A percentile compares a stretch with the other conserved stretches of the same genome.
These are phyloP conservation scores for Fistulinella cinereoalba DNA, from an alignment of 1,284 basidiomycete species.

Conservation along the genomic window DNA sequence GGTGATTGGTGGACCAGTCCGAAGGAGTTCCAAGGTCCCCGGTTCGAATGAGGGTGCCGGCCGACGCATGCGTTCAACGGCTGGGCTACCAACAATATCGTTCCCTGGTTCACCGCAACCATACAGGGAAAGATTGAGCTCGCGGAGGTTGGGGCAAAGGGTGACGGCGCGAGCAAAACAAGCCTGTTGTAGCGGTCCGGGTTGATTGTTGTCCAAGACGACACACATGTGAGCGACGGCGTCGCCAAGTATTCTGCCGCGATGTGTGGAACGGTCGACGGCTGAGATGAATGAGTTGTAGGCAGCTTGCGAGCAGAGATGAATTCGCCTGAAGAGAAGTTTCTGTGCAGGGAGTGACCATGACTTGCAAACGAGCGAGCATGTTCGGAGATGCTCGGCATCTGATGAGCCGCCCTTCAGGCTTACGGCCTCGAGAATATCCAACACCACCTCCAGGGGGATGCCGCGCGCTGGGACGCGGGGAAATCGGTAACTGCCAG, in stretches of 20 bases:
- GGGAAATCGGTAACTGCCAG: slow-evolving; percentile 13
- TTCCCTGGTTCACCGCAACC: slow-evolving; percentile 49
- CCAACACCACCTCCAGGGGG: slow-evolving; percentile 60
- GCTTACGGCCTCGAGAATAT: slow-evolving; percentile 57
- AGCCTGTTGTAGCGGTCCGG: slow-evolving; percentile 49
- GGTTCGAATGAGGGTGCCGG: slow-evolving; percentile 55
- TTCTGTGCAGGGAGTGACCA: slow-evolving; percentile 64
- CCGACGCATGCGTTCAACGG: slow-evolving; percentile 47
- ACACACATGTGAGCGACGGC: slow-evolving; percentile 53
- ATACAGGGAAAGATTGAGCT: slow-evolving; percentile 56
- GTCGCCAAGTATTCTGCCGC: slow-evolving; percentile 49
- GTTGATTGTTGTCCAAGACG: slow-evolving; percentile 65
- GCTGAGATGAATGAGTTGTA: slow-evolving; percentile 54
- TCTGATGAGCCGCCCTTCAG: slow-evolving; percentile 41
- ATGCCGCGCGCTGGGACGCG: slow-evolving; percentile 33
- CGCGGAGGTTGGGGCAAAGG: slow-evolving; percentile 56
- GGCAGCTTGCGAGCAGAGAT: slow-evolving; percentile 49
- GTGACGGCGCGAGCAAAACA: slow-evolving; percentile 57
- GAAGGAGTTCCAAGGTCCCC: slow-evolving; percentile 49
- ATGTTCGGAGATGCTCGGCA: slow-evolving; percentile 45
- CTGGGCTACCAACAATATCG: slow-evolving; percentile 46
- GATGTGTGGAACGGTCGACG: slow-evolving; percentile 43
- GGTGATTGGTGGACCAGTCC: slow-evolving; percentile 51
- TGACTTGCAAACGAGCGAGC: slow-evolving; percentile 58
- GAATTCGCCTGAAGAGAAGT: slow-evolving; percentile 57